These are phyloP conservation scores for Nicotiana obtusifolia DNA, from an alignment of 257 asterid genomes.

Conservation along the genomic window DNA sequence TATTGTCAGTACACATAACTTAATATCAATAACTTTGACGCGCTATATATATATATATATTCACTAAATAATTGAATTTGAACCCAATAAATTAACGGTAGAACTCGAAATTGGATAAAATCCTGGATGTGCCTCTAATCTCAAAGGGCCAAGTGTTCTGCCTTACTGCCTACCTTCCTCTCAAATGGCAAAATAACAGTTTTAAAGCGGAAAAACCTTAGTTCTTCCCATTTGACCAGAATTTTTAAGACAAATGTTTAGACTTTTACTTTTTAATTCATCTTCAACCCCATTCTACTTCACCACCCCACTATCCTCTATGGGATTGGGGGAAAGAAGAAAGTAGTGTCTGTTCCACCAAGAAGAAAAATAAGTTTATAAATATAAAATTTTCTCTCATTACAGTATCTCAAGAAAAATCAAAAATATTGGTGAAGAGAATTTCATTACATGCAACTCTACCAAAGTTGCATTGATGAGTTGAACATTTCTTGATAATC, in stretches of 20 bases:
- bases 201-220: neutral
- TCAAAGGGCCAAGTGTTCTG: too few species aligned
- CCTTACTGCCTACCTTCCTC: neutral
- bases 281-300: neutral
- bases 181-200: neutral
- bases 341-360: neutral
- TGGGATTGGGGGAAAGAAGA: neutral
- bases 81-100: too few species aligned
- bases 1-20: too few species aligned
- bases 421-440: neutral
- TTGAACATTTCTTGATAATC: slow-evolving; percentile 3
- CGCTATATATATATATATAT: too few species aligned
- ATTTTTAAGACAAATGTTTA: neutral
- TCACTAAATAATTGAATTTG: too few species aligned
- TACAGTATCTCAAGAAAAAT: neutral
- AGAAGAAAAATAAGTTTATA: neutral
- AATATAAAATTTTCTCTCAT: neutral
- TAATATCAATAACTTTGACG: too few species aligned
- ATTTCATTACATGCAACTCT: neutral
- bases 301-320: neutral
- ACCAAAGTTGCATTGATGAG: neutral
- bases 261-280: neutral
- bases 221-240: neutral
- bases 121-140: too few species aligned
- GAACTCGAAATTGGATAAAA: too few species aligned